phyloP scores from a whole-genome alignment of 495 filamentous ascomycete species.

The Podospora pseudocomata region DNA sequence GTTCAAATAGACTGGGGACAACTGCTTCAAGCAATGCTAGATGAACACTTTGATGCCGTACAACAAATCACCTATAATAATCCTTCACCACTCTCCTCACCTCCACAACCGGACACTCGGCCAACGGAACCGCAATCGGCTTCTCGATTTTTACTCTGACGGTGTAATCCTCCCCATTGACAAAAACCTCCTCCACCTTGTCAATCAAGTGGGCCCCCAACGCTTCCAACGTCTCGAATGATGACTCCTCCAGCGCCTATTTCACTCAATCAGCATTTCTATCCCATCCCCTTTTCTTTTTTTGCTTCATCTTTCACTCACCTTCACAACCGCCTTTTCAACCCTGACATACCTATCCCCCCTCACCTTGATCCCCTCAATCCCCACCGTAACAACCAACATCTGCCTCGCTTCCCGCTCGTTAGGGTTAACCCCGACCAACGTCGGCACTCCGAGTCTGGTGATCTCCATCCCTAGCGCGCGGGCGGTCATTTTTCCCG shows the following conservation, averaged over 20 bases:
- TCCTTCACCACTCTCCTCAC: constrained; percentile 27
- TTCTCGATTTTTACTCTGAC: constrained; percentile 54
- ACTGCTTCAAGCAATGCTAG: not conserved
- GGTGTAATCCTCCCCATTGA: constrained; percentile 30
- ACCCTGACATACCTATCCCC: constrained; percentile 46
- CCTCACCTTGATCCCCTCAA: constrained; percentile 42
- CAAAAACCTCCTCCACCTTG: constrained; percentile 28
- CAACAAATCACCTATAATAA: not conserved
- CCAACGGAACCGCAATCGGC: constrained; percentile 55
- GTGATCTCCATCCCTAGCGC: constrained; percentile 31
- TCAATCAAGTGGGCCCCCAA: constrained; percentile 48
- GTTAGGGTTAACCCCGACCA: constrained; percentile 60
- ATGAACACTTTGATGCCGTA: not conserved
- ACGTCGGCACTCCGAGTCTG: constrained; percentile 51
- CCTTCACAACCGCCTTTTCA: constrained; percentile 50
- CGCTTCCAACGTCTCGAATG: constrained; percentile 62
- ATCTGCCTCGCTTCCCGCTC: constrained; percentile 58
- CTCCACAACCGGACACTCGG: constrained; percentile 55
- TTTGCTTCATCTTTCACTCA: constrained; percentile 21
- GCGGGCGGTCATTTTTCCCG: constrained; percentile 27
- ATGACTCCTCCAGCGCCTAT: constrained; percentile 53
- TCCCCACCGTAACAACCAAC: constrained; percentile 50
- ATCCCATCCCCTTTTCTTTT: not conserved
- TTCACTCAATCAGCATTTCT: constrained; percentile 16
- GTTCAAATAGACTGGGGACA: not conserved